Conservation (phyloP, 179 eudicot genomes). For the Heliamphora pulchella region DNA sequence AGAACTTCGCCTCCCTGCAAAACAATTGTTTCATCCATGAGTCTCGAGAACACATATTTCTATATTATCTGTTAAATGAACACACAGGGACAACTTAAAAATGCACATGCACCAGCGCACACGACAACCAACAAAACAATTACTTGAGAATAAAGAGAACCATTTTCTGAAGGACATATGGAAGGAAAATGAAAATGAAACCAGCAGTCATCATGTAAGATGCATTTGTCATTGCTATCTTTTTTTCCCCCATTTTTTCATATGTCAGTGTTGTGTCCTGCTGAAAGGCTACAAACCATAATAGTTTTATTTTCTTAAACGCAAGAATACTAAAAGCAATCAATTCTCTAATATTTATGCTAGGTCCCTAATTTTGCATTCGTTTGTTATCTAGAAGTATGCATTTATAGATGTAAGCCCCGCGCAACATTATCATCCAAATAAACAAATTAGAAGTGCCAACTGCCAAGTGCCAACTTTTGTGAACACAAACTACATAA, state of each 20-base stretch:
- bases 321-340: conserved; percentile 2
- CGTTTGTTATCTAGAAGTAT: neutral
- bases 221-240: neutral
- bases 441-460: neutral
- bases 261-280: no score
- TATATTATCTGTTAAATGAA: neutral
- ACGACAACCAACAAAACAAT: neutral
- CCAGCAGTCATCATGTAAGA: neutral
- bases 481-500: neutral
- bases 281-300: no score
- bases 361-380: neutral
- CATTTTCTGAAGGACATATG: neutral
- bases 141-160: neutral
- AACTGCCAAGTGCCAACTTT: neutral
- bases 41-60: neutral
- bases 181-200: neutral
- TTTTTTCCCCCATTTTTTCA: no score
- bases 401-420: neutral
- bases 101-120: neutral
- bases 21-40: conserved; percentile 11
- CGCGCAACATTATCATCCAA: neutral
- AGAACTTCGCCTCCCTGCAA: conserved; percentile 70
- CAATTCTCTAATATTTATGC: neutral
- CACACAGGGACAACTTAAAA: neutral
- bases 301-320: neutral